A percentile compares a stretch with the other conserved stretches of the same genome.
These are phyloP conservation scores for Chamaecyparis obtusa DNA, from an alignment of 75 land plant species.

Conservation along the genomic window DNA sequence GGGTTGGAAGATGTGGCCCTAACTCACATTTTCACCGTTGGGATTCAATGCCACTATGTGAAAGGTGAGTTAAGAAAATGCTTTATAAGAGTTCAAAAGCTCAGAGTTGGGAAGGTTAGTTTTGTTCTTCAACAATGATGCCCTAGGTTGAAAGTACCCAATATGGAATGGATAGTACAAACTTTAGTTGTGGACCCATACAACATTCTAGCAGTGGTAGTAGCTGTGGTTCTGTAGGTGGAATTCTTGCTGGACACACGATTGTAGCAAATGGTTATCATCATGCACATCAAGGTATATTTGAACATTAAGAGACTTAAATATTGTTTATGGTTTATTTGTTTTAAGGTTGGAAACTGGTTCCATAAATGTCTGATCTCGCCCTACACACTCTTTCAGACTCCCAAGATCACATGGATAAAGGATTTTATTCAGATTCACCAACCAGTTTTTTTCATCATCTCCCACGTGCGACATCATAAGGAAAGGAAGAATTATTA, in stretches of 20 bases:
- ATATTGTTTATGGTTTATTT: background rate
- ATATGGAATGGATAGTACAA: background rate
- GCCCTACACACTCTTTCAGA: background rate
- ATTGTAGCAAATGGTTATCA: conserved; percentile 2
- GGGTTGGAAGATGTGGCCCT: too few relatives aligned
- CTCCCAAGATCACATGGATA: background rate
- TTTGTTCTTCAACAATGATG: too few relatives aligned
- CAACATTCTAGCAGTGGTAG: background rate
- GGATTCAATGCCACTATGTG: too few relatives aligned
- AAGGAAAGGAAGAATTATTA: background rate
- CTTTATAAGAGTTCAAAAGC: too few relatives aligned
- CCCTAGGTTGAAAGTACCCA: background rate
- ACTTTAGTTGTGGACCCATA: background rate
- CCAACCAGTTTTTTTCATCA: background rate
- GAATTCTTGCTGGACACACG: background rate
- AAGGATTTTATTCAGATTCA: background rate
- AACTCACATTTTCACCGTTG: too few relatives aligned
- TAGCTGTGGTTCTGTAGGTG: background rate
- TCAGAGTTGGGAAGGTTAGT: too few relatives aligned
- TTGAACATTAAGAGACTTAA: background rate
- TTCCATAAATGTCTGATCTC: background rate
- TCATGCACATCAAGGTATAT: background rate
- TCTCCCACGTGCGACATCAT: background rate
- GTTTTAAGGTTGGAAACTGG: background rate
- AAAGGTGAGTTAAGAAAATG: too few relatives aligned